Percentiles rank a stretch among this genome's conserved stretches.
Conservation (phyloP, 2,329 filamentous ascomycete genomes). For the Clonostachys rhizophaga region DNA sequence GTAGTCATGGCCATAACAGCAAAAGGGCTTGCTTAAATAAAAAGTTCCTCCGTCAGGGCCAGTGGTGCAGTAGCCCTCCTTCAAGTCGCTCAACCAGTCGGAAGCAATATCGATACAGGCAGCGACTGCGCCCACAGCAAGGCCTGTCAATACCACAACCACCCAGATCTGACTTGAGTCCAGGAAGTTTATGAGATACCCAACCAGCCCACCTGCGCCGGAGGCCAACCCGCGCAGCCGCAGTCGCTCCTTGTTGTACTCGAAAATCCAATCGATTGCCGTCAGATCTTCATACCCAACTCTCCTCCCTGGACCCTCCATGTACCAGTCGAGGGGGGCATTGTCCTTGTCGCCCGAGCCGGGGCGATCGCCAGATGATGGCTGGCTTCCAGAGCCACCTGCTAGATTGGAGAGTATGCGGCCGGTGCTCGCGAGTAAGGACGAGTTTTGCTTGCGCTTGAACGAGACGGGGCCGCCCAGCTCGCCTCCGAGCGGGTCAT, state of each 20-base stretch:
- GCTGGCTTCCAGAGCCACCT: conserved; percentile 17
- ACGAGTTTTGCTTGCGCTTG: conserved; percentile 61
- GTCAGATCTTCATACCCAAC: conserved; percentile 96
- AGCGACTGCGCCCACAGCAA: conserved; percentile 79
- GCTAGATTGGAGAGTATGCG: conserved; percentile 45
- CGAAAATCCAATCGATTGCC: conserved; percentile 99
- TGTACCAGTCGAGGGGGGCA: conserved; percentile 71
- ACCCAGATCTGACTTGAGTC: conserved; percentile 93
- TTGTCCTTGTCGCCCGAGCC: conserved; percentile 34
- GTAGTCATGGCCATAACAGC: conserved; percentile 87
- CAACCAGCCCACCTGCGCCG: conserved; percentile 64
- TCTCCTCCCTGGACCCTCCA: conserved; percentile 81
- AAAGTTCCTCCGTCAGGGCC: conserved; percentile 74
- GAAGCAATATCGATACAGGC: conserved; percentile 86
- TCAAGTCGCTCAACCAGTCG: conserved; percentile 91
- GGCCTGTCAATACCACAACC: conserved; percentile 78
- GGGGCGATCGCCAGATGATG: neutral
- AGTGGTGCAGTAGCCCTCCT: conserved; percentile 81
- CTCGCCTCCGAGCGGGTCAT: conserved; percentile 50
- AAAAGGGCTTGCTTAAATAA: conserved; percentile 88
- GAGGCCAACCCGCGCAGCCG: conserved; percentile 73
- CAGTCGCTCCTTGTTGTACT: conserved; percentile 94
- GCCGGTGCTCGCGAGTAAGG: conserved; percentile 36
- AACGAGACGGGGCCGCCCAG: conserved; percentile 57
- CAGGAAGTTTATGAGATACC: conserved; percentile 66